Evolutionary conservation across 495 filamentous ascomycete genomes (phyloP).

Genomic region (Penicillium macrosclerotiorum): DNA sequence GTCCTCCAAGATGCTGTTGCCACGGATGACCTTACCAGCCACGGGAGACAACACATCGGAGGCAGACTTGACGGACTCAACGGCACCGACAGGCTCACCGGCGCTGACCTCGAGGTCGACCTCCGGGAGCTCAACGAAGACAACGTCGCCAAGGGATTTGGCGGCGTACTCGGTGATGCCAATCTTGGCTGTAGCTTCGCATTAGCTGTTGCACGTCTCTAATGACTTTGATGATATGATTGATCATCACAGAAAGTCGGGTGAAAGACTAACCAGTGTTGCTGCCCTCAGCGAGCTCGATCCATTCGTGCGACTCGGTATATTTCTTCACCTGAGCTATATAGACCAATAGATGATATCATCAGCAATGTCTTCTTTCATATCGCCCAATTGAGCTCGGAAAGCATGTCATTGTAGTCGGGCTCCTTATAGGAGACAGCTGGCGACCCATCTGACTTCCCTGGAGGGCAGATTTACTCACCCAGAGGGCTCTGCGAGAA

Average conservation of each 20-base stretch:
- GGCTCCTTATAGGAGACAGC: background rate
- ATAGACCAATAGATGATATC: conserved; percentile 13
- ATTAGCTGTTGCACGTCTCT: conserved; percentile 4
- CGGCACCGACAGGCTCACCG: conserved; percentile 84
- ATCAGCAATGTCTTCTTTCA: conserved; percentile 22
- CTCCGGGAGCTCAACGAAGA: conserved; percentile 89
- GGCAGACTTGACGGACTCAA: conserved; percentile 97
- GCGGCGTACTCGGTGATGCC: conserved; percentile 92
- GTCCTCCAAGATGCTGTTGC: conserved; percentile 73
- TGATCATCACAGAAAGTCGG: background rate
- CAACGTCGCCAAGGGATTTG: conserved; percentile 87
- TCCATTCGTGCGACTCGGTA: conserved; percentile 98
- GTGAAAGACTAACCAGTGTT: conserved; percentile 42
- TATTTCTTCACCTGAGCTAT: conserved; percentile 72
- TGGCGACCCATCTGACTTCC: conserved; percentile 3
- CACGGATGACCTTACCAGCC: conserved; percentile 66
- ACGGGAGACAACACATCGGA: conserved; percentile 93
- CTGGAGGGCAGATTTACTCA: conserved; percentile 28
- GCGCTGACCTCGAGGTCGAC: conserved; percentile 57
- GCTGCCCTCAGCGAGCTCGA: conserved; percentile 75
- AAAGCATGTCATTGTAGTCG: background rate
- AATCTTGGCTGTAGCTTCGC: conserved; percentile 57
- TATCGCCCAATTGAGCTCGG: conserved; percentile 2
- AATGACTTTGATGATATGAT: background rate
- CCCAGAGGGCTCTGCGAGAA: conserved; percentile 49